phyloP scores from a whole-genome alignment of 768 basidiomycete species.

The Lactarius hatsudake region DNA sequence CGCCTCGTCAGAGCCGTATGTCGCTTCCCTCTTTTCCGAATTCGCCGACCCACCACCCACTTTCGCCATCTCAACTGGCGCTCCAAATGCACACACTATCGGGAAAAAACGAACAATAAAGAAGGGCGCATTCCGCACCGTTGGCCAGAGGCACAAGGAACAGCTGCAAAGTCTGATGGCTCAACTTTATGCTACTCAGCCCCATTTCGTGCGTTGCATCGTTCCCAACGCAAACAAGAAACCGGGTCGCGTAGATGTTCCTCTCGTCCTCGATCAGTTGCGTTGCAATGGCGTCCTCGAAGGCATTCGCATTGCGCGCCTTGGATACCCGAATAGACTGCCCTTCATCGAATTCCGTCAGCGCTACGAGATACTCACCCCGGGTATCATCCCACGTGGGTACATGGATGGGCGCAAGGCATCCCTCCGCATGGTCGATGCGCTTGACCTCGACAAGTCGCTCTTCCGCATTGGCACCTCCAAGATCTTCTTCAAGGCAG shows the following conservation, averaged over 20 bases:
- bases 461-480: constrained; percentile 91
- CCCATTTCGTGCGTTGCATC: constrained; percentile 97
- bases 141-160: constrained; percentile 93
- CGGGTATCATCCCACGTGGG: constrained; percentile 87
- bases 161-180: constrained; percentile 88
- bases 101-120: constrained; percentile 76
- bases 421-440: constrained; percentile 84
- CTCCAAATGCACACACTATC: constrained; percentile 44
- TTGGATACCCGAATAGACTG: constrained; percentile 95
- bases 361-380: constrained; percentile 93
- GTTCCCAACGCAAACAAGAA: constrained; percentile 93
- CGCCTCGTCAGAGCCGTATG: constrained; percentile 75
- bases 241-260: constrained; percentile 87
- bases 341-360: constrained; percentile 98
- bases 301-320: constrained; percentile 94
- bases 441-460: constrained; percentile 81
- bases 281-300: constrained; percentile 99
- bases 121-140: constrained; percentile 96
- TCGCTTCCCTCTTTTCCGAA: constrained; percentile 82
- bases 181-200: constrained; percentile 90
- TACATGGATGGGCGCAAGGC: constrained; percentile 99
- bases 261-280: constrained; percentile 92
- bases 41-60: constrained; percentile 50
- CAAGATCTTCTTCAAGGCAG: constrained; percentile 99
- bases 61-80: constrained; percentile 38